phyloP scores from a whole-genome alignment of 2,329 filamentous ascomycete genomes.

The Sporothrix protearum region DNA sequence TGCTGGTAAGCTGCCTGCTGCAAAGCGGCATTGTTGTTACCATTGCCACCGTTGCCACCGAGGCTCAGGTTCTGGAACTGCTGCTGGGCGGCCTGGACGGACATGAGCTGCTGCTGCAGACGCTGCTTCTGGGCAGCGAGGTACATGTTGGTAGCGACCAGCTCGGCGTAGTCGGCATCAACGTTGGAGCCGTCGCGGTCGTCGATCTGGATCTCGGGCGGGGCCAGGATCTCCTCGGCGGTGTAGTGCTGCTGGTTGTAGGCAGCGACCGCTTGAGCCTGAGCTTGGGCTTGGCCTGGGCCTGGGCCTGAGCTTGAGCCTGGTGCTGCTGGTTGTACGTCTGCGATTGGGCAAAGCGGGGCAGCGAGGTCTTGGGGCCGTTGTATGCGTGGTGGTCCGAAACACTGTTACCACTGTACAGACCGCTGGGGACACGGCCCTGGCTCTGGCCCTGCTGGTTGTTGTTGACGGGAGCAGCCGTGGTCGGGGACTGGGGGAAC shows the following conservation, averaged over 20 bases:
- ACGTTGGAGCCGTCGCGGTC: slow-evolving; percentile 68
- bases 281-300: neutral
- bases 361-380: slow-evolving; percentile 57
- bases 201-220: slow-evolving; percentile 73
- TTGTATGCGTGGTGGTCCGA: slow-evolving; percentile 40
- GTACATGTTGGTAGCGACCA: slow-evolving; percentile 87
- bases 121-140: slow-evolving; percentile 92
- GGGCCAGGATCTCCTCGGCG: slow-evolving; percentile 84
- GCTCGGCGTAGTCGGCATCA: slow-evolving; percentile 83
- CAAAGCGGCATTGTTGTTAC: slow-evolving; percentile 32
- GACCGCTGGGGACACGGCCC: slow-evolving; percentile 43
- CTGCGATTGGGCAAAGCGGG: slow-evolving; percentile 38
- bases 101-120: slow-evolving; percentile 87
- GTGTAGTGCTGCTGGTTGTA: slow-evolving; percentile 54
- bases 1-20: slow-evolving; percentile 59
- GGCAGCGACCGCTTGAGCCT: neutral
- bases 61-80: slow-evolving; percentile 77
- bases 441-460: slow-evolving; percentile 34
- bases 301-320: slow-evolving; percentile 35
- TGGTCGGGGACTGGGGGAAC: slow-evolving; percentile 50
- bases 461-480: slow-evolving; percentile 39
- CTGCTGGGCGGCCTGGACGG: slow-evolving; percentile 76
- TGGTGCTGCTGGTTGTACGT: slow-evolving; percentile 32
- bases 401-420: slow-evolving; percentile 43
- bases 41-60: slow-evolving; percentile 40